These are phyloP conservation scores for Moelleriella libera DNA, from an alignment of 2,329 filamentous ascomycete species.

Conservation along the genomic window DNA sequence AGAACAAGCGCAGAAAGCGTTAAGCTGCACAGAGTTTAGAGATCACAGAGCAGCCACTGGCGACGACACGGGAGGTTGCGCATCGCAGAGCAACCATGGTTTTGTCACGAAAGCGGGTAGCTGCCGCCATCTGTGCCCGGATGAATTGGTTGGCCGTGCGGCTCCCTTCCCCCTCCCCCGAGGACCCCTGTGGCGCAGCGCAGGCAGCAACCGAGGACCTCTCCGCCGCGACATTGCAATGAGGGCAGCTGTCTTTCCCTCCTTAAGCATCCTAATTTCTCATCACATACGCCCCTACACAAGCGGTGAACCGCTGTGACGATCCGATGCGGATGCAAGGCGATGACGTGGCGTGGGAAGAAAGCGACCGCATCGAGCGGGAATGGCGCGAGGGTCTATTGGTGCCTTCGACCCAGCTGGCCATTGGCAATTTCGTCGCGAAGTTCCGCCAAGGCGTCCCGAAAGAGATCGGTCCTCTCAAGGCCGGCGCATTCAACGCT, in stretches of 20 bases:
- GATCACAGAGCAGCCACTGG: background rate
- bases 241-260: background rate
- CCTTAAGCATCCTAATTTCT: background rate
- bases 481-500: constrained; percentile 2
- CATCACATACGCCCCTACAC: background rate
- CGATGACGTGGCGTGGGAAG: constrained; percentile 2
- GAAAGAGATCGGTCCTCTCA: background rate
- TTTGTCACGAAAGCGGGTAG: background rate
- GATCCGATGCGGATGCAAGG: background rate
- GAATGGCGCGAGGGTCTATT: background rate
- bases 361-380: constrained; percentile 1
- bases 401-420: background rate
- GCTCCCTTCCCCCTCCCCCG: background rate
- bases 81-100: background rate
- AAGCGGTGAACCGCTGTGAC: background rate
- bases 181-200: background rate
- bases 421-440: constrained; percentile 2
- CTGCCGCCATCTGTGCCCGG: background rate
- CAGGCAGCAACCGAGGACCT: background rate
- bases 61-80: background rate
- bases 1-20: background rate
- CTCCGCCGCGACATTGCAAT: background rate
- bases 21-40: background rate
- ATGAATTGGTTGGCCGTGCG: background rate
- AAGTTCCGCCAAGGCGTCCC: constrained; percentile 2